Evolutionary conservation across 768 basidiomycete species (phyloP).

Genomic region (Auricularia auricula-judae): DNA sequence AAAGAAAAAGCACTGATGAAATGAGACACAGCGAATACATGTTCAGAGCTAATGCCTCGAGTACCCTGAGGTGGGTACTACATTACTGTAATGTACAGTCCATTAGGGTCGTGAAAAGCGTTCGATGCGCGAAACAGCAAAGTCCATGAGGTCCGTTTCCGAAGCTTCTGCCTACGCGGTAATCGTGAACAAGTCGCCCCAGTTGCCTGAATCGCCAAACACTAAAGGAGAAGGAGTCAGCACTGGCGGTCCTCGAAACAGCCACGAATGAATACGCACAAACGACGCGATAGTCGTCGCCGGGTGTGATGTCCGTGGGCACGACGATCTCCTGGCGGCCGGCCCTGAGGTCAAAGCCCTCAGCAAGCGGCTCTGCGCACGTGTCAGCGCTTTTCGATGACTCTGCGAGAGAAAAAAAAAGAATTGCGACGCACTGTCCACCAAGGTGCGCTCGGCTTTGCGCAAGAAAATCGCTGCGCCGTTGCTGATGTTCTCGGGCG

Average conservation of each 20-base stretch:
- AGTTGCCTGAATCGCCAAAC: slow-evolving; percentile 23
- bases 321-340: neutral
- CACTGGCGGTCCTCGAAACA: neutral
- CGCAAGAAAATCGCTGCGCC: neutral
- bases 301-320: neutral
- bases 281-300: neutral
- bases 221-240: slow-evolving; percentile 11
- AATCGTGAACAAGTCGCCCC: slow-evolving; percentile 19
- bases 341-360: neutral
- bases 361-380: neutral
- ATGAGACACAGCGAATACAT: too few relatives aligned
- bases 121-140: neutral
- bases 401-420: neutral
- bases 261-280: neutral
- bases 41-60: too few relatives aligned
- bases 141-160: neutral
- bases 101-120: neutral
- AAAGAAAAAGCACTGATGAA: too few relatives aligned
- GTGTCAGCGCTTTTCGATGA: neutral
- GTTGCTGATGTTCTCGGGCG: slow-evolving; percentile 16
- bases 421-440: neutral
- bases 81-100: neutral
- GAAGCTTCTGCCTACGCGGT: neutral
- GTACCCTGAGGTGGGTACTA: too few relatives aligned
- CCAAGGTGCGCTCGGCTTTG: neutral